These are phyloP conservation scores for Stephania yunnanensis DNA, from an alignment of 164 flowering plant genomes.

Conservation along the genomic window DNA sequence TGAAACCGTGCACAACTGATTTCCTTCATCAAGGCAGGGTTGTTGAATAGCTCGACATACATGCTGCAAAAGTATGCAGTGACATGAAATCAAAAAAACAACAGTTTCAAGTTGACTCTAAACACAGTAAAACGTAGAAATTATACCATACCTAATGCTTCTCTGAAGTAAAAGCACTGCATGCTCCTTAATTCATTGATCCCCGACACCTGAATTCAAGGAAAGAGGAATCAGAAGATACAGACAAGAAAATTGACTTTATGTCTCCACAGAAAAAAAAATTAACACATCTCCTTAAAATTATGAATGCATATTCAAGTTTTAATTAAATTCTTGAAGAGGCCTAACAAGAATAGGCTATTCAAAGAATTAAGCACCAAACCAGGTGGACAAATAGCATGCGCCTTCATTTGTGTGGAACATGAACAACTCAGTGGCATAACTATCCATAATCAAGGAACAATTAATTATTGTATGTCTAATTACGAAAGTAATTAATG, in stretches of 20 bases:
- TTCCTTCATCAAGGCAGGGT: neutral
- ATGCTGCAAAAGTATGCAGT: constrained; percentile 7
- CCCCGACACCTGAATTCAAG: constrained; percentile 62
- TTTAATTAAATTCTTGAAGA: neutral
- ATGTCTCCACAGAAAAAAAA: neutral
- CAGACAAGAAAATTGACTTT: neutral
- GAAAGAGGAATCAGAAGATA: neutral
- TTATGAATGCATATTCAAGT: neutral
- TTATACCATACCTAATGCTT: constrained; percentile 14
- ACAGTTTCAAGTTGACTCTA: neutral
- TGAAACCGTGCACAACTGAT: constrained; percentile 7
- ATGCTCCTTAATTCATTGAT: constrained; percentile 54
- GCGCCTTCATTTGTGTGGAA: no score
- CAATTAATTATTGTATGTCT: neutral
- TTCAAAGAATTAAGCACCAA: no score
- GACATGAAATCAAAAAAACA: neutral
- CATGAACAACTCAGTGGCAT: neutral
- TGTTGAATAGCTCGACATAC: neutral
- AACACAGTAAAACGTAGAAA: neutral
- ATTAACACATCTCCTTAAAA: neutral
- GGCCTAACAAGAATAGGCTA: no score
- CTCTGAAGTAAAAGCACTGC: constrained; percentile 15
- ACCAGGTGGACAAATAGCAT: no score
- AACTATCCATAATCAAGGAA: neutral
- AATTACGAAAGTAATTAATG: neutral